Conservation (phyloP, 2,329 filamentous ascomycete genomes). For the Phoma sp. region DNA sequence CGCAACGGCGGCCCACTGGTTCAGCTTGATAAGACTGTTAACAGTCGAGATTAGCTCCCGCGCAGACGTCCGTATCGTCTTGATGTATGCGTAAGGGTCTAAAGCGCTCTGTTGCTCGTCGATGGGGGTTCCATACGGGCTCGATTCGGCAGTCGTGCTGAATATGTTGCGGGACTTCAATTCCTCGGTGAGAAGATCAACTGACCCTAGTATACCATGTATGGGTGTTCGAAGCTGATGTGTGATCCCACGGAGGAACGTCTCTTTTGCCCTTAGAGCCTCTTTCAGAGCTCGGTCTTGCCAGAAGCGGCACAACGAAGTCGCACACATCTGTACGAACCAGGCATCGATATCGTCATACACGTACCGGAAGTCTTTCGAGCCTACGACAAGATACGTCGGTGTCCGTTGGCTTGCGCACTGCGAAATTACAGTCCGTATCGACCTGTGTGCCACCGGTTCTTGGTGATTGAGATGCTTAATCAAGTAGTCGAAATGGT, state of each 20-base stretch:
- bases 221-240: conserved; percentile 59
- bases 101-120: conserved; percentile 21
- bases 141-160: conserved; percentile 13
- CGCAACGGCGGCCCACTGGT: conserved; percentile 50
- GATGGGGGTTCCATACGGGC: conserved; percentile 18
- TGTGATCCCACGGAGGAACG: conserved; percentile 56
- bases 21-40: conserved; percentile 55
- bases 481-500: conserved; percentile 52
- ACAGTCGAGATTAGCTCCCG: conserved; percentile 55
- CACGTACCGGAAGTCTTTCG: conserved; percentile 52
- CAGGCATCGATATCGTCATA: conserved; percentile 59
- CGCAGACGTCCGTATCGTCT: conserved; percentile 51
- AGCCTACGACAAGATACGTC: conserved; percentile 51
- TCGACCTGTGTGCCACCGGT: conserved; percentile 34
- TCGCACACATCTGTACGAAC: conserved; percentile 54
- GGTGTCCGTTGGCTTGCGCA: conserved; percentile 44
- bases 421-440: conserved; percentile 50
- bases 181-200: conserved; percentile 55
- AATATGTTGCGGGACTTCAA: conserved; percentile 36
- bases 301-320: conserved; percentile 49
- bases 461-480: conserved; percentile 44
- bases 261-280: conserved; percentile 54
- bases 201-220: conserved; percentile 55
- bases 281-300: conserved; percentile 52
- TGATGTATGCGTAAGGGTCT: conserved; percentile 37